Evolutionary conservation across 345 rosid species (phyloP), one percentile per base, ranked within the genome.

Genomic region (Fremontodendron californicum): DNA sequence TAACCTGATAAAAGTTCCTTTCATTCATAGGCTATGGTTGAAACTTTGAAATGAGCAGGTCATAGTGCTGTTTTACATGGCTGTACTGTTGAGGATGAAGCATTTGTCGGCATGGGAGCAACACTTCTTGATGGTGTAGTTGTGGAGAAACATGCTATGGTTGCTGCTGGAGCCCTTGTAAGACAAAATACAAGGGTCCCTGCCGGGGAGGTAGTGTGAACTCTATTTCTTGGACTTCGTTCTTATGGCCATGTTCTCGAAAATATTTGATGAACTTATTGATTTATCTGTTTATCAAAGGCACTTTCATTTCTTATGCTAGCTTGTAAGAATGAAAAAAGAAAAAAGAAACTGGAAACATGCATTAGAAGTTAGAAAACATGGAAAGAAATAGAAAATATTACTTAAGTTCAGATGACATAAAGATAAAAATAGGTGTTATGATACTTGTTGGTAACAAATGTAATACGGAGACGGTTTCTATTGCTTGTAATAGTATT

Each of bases 151-250:
- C 89, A 93, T 87, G 91, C 83, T 35, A 90, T 95, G 94, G 93
- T 95, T 85, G 96, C 98, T 78, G 99, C 97, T 77, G 99, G 99
- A 80, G 90, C 99, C 66, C 99, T 95, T 81, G 99, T 93, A 48
- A 83, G 96, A 77, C 98, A 95, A 88, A 95, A 93, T 81, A 87
- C 96, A 43, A 89, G 79, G 84, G 89, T 95, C 80, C 92, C 97
- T 69, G 52, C 94, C 49, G 93, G 98, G 63, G 97, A 95, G 98
- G 99, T 93, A 89, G n/a, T 27, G 21, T 45, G 12, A 42, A 25
- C 42, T 29, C 27, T 73, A 40, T 13, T 39, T 65, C 6, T 54
- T 69, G 57, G 10, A 25, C 39, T 27, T 69, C 6, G 23, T 9
- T 33, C 29, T 49, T 49, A 19, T 49, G 42, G 25, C 11, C 55